Base-by-base conservation (phyloP, 352 stramenopile species). In the Phytopythium kandeliae region DNA sequence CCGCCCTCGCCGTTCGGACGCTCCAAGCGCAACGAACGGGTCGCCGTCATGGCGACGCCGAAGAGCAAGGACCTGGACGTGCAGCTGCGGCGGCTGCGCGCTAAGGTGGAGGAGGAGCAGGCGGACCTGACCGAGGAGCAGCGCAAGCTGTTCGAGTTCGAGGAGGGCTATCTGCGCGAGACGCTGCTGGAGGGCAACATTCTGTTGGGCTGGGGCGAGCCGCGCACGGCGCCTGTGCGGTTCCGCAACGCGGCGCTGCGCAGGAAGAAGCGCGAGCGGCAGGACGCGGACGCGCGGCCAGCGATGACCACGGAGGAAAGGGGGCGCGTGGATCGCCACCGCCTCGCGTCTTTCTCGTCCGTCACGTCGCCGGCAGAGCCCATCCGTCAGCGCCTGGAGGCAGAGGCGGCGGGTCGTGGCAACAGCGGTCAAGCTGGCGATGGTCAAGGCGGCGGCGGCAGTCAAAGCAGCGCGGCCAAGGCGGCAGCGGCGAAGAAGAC, bases 161-260 rank as follows among this genome's bases (percentile, higher is more conserved):
- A 92, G 62, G 80, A 88, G 22, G 76, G 69, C 35, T 89, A 83
- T 30, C 57, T 92, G 55, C 66, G 71, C 26, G 75, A 88, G 37
- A 89, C 75, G 40, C 50, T 84, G 42, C 60, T 79, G 24, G 76
- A 88, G 44, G 80, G 80, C 62, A 92, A 92, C 64, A 67, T 88
- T 10, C 62, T 87, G 21, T 75, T 68, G 22, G 80, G 80, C 31
- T 92, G 76, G 76, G 80, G 77, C 24, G 74, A 89, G 50, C 63
- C 76, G 36, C 71, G 77, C 30, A 74, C 73, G 11, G 78, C 78
- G 38, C 69, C 75, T 26, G 62, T 86, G 31, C 69, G 77, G 21
- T 86, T 92, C 54, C 75, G 71, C 44, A 88, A 92, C 57, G 76
- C 78, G 12, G 65, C 64, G 24, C 62, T 87, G 38, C 71, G 75